phyloP scores from a whole-genome alignment of 1,139 yeast genomes.

The Tardiomyces depauwii region DNA sequence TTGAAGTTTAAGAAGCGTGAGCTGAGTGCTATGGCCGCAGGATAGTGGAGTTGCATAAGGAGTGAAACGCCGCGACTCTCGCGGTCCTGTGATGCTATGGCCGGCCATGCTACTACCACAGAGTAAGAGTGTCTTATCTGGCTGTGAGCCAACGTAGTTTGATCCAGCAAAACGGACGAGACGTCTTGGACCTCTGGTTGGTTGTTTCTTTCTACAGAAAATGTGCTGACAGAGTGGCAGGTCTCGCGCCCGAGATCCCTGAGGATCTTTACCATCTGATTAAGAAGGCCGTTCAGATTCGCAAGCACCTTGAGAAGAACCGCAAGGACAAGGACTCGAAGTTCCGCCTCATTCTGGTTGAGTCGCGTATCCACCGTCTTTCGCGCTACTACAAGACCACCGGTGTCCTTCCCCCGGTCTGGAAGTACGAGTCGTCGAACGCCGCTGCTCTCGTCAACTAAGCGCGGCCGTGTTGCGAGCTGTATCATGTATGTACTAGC shows the following conservation, averaged over 20 bases:
- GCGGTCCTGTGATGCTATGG: too few relatives aligned
- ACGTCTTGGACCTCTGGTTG: slow-evolving; percentile 27
- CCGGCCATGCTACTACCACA: too few relatives aligned
- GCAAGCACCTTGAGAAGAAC: slow-evolving; percentile 99
- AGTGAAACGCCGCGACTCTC: too few relatives aligned
- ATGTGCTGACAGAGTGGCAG: slow-evolving; percentile 30
- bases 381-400: slow-evolving; percentile 99
- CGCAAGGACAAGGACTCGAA: slow-evolving; percentile 99
- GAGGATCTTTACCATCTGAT: slow-evolving; percentile 98
- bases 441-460: slow-evolving; percentile 99
- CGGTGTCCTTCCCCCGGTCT: slow-evolving; percentile 98
- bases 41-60: too few relatives aligned
- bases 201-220: slow-evolving; percentile 13
- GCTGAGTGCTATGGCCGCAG: too few relatives aligned
- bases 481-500: slow-evolving; percentile 1
- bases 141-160: too few relatives aligned
- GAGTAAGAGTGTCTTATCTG: too few relatives aligned
- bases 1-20: too few relatives aligned
- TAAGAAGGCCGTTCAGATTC: slow-evolving; percentile 98
- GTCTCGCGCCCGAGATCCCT: slow-evolving; percentile 98
- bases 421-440: slow-evolving; percentile 99
- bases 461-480: slow-evolving; percentile 3
- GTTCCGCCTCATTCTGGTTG: slow-evolving; percentile 99
- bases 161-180: neutral
- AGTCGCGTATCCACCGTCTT: slow-evolving; percentile 99